Conservation (phyloP, 305 asterid genomes). For the Solanum aculeatissimum region DNA sequence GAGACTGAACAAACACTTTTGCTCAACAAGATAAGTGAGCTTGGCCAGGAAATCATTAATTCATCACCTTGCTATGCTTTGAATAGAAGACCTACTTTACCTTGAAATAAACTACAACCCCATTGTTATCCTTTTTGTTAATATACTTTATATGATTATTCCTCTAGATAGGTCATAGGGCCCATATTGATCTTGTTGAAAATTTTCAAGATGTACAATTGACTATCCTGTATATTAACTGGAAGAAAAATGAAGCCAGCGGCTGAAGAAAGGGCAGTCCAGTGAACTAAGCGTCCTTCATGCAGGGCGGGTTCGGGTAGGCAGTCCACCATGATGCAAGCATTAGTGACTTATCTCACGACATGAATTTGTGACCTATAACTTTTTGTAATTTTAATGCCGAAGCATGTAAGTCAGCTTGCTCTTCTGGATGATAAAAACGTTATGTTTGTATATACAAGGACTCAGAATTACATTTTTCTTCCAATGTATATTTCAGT, state of each 20-base stretch:
- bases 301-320: not conserved
- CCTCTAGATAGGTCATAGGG: not conserved
- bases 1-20: slow-evolving; percentile 79
- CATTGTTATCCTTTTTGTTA: not conserved
- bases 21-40: slow-evolving; percentile 66
- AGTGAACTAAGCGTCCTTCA: not conserved
- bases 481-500: not conserved
- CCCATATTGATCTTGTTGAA: not conserved
- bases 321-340: not conserved
- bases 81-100: slow-evolving; percentile 37
- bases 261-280: not conserved
- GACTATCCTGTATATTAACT: not conserved
- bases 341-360: not conserved
- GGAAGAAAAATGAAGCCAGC: not conserved
- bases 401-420: not conserved
- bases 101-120: slow-evolving; percentile 13
- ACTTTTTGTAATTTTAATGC: not conserved
- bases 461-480: not conserved
- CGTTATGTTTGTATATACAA: not conserved
- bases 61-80: slow-evolving; percentile 38
- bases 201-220: slow-evolving; percentile 6
- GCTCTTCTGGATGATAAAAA: not conserved
- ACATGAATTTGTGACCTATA: not conserved
- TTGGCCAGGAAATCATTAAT: slow-evolving; percentile 87
- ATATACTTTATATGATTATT: not conserved